These are phyloP conservation scores for Inga laurina DNA, from an alignment of 306 rosid species.

Conservation along the genomic window DNA sequence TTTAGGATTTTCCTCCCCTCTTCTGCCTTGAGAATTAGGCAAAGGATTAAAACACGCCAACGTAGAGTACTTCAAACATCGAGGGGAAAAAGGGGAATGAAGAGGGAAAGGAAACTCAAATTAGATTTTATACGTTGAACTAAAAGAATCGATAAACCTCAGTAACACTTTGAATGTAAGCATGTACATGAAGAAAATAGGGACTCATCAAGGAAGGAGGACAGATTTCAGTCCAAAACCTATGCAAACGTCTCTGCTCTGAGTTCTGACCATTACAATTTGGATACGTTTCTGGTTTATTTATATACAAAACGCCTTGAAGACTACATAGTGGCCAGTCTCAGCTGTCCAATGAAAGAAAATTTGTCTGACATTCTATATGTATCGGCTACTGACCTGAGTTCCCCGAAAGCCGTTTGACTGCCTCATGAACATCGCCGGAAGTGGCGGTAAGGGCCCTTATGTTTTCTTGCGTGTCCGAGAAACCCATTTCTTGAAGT, in stretches of 20 bases:
- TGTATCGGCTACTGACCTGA: conserved; percentile 34
- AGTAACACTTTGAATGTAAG: too few species aligned
- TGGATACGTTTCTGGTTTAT: conserved; percentile 28
- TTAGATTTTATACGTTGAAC: too few species aligned
- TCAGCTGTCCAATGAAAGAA: conserved; percentile 6
- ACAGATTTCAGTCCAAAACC: conserved; percentile 25
- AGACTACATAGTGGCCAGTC: conserved; percentile 29
- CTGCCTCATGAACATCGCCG: conserved; percentile 63
- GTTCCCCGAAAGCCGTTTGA: conserved; percentile 43
- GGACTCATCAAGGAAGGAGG: not conserved
- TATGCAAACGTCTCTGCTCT: conserved; percentile 19
- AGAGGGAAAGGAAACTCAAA: too few species aligned
- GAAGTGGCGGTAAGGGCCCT: conserved; percentile 60
- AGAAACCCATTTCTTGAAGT: conserved; percentile 73
- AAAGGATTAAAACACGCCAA: too few species aligned
- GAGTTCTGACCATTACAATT: conserved; percentile 22
- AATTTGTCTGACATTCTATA: not conserved
- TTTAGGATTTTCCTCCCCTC: too few species aligned
- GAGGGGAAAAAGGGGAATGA: too few species aligned
- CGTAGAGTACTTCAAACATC: too few species aligned
- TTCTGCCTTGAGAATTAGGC: too few species aligned
- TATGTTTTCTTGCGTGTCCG: conserved; percentile 63
- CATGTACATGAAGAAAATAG: too few species aligned
- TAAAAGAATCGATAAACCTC: too few species aligned
- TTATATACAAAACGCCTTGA: conserved; percentile 4